A percentile compares a stretch with the other conserved stretches of the same genome.
phyloP scores from a whole-genome alignment of 139 green algal species.

The Volvox reticuliferus region DNA sequence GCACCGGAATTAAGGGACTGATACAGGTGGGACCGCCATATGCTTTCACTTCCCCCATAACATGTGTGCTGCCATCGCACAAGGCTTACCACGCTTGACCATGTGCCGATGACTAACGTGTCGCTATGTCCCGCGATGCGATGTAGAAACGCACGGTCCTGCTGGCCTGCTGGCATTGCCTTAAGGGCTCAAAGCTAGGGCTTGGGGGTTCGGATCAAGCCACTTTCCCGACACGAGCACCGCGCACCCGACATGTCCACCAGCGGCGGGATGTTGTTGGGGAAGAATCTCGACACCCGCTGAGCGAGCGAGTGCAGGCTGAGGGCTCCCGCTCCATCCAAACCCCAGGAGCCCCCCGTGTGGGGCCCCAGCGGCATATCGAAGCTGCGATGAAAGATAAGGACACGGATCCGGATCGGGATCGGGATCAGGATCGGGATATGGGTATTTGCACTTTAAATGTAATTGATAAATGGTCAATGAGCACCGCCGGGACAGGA shows the following conservation, averaged over 20 bases:
- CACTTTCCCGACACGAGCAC: neutral
- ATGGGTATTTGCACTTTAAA: no score
- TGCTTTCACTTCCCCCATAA: no score
- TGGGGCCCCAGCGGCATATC: neutral
- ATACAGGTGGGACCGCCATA: no score
- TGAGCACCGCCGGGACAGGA: neutral
- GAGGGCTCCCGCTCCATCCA: slow-evolving; percentile 30
- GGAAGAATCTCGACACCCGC: slow-evolving; percentile 62
- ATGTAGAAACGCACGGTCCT: no score
- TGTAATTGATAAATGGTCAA: neutral
- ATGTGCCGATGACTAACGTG: no score
- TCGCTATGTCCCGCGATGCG: no score
- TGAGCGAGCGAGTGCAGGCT: slow-evolving; percentile 46
- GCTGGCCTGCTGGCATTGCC: neutral
- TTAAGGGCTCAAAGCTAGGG: neutral
- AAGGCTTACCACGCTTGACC: no score
- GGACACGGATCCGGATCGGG: no score
- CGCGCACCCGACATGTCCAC: slow-evolving; percentile 67
- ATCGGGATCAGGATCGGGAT: no score
- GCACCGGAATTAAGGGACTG: no score
- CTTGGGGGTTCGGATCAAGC: neutral
- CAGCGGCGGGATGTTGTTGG: slow-evolving; percentile 58
- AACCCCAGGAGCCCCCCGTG: neutral
- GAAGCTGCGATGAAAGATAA: slow-evolving; percentile 4
- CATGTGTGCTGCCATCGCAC: no score